Percentiles rank a stretch among this genome's conserved stretches.
These are phyloP conservation scores for Ophiobolus disseminans DNA, from an alignment of 2,329 filamentous ascomycete species.

Conservation along the genomic window DNA sequence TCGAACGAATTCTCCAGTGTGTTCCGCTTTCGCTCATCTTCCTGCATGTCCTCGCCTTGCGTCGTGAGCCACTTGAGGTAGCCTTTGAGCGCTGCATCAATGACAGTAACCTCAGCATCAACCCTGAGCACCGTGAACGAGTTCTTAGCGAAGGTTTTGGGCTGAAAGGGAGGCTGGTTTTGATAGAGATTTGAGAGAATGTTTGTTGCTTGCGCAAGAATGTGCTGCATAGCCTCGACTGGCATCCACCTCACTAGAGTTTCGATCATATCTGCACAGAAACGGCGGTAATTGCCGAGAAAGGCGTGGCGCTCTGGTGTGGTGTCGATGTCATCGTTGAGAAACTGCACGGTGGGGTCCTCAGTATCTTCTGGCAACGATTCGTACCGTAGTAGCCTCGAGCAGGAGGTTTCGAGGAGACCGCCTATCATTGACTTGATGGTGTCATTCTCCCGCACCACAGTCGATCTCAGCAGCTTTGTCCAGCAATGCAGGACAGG, in stretches of 20 bases:
- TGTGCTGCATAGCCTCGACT: slow-evolving; percentile 84
- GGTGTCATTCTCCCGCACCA: slow-evolving; percentile 71
- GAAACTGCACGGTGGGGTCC: slow-evolving; percentile 79
- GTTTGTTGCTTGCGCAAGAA: slow-evolving; percentile 78
- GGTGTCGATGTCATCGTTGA: slow-evolving; percentile 94
- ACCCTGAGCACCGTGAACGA: slow-evolving; percentile 77
- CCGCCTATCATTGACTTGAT: slow-evolving; percentile 71
- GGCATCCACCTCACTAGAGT: slow-evolving; percentile 81
- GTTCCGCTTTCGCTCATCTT: slow-evolving; percentile 59
- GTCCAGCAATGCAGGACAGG: slow-evolving; percentile 91
- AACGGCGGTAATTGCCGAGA: slow-evolving; percentile 91
- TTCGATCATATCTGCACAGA: slow-evolving; percentile 87
- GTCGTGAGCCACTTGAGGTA: slow-evolving; percentile 78
- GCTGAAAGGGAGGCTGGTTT: slow-evolving; percentile 69
- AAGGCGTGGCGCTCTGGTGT: slow-evolving; percentile 93
- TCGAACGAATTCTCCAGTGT: slow-evolving; percentile 70
- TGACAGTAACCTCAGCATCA: slow-evolving; percentile 87
- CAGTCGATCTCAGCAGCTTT: slow-evolving; percentile 74
- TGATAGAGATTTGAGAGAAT: slow-evolving; percentile 79
- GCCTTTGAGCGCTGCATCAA: slow-evolving; percentile 87
- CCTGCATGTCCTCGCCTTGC: slow-evolving; percentile 59
- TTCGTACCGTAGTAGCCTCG: slow-evolving; percentile 86
- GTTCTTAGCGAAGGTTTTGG: slow-evolving; percentile 64
- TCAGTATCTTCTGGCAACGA: slow-evolving; percentile 80
- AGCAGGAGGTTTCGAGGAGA: slow-evolving; percentile 81